Base-by-base conservation (phyloP, 305 asterid species). In the Solanum hybrid region DNA sequence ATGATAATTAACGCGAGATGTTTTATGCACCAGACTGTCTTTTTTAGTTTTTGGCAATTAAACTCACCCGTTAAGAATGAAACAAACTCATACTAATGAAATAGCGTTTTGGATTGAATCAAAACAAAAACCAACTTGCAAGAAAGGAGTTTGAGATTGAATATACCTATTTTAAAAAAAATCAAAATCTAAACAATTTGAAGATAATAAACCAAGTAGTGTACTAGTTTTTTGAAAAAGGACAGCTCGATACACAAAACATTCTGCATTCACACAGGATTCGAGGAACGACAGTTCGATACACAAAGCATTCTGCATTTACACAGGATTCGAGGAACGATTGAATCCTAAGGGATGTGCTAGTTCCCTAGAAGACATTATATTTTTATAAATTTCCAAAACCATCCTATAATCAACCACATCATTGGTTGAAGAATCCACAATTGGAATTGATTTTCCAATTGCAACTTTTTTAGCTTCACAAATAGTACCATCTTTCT, bases 391-490 rank as follows among this genome's bases (percentile, higher is more conserved):
- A 46, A 90, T 81, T 75, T 91, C 89, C 29, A 90, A 56, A 51
- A 90, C 85, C 64, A 40, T 86, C 73, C 79, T 88, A n/a, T 72
- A 32, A 80, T 91, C 93, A 85, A 91, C 91, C 88, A 91, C 88
- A 79, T 91, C 91, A 80, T 76, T 86, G 16, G 89, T 76, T 29
- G 85, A 89, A 87, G 89, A 35, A 85, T 86, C 66, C 86, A 88
- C 37, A 87, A 90, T 32, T 17, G 90, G 88, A 36, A 89, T 46
- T 13, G 92, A 56, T 3, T 34, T 27, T 12, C 80, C 56, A 73
- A 77, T 86, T 60, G 85, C 37, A 42, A 88, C 79, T 20, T 78
- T 86, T 75, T 73, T 90, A 2, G 27, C 87, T 26, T 32, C 90
- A 29, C 76, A 56, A 85, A 6, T 71, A 79, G 24, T 27, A 73